Base-by-base conservation (phyloP, 257 asterid species). In the Agastache rugosa region DNA sequence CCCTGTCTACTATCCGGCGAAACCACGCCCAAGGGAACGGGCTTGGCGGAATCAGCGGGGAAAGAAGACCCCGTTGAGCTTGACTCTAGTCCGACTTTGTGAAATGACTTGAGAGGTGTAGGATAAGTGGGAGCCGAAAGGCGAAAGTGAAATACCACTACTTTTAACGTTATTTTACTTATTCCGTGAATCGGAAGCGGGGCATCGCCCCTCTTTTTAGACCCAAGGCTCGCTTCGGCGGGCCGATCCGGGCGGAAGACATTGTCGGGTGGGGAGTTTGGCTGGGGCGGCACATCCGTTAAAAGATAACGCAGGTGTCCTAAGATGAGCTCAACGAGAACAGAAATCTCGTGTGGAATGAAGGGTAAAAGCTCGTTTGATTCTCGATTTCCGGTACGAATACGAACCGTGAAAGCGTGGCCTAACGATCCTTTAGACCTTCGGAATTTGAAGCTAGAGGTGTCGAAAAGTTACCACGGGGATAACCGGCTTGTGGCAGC, bases 61-160 rank as follows among this genome's bases (percentile, higher is more conserved):
- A 87, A 87, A 87, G 85, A 87, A 85, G 91, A 87, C 88, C 91
- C 84, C 85, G 83, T 89, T 87, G 85, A 85, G 88, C 84, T 87
- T 84, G 86, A 45, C 90, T 67, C 75, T 76, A 68, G 80, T 76
- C 75, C 80, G 75, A 76, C 80, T 67, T 67, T 75, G 69, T 67
- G 62, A 67, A 75, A 69, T 69, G 75, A 69, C 75, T 69, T 69
- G 65, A 69, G 75, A 69, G 75, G 65, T 81, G 82, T 78, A 81
- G 78, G 83, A 85, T 85, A 87, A 83, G 87, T 85, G 85, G 88
- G 92, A 85, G 87, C 81, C 81, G 71, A 79, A 82, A 84, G 92
- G 83, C 83, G 81, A 85, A 90, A 88, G 95, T 90, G 90, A 89
- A 87, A 89, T 89, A 87, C 93, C 91, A 89, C 93, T 89, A 87